Conservation (phyloP, 257 asterid species). For the Cynanchum wilfordii region DNA sequence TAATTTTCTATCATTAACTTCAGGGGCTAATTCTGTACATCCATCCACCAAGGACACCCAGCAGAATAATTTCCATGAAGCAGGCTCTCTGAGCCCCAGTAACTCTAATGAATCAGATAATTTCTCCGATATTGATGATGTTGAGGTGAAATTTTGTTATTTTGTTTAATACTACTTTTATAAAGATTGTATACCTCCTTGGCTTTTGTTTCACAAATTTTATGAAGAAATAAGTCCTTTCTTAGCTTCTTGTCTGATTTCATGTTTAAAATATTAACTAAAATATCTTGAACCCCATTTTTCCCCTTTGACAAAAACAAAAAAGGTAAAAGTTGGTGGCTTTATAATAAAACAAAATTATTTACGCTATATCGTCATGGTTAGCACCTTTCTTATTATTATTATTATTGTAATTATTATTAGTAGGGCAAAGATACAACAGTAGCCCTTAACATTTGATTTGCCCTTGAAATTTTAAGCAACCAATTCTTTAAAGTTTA, state of each 20-base stretch:
- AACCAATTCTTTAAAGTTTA: too few species aligned
- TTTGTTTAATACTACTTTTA: neutral
- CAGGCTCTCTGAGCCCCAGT: constrained; percentile 27
- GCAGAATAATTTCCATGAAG: constrained; percentile 25
- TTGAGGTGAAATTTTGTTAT: constrained; percentile 41
- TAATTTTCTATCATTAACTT: constrained; percentile 14
- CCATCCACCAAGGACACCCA: constrained; percentile 19
- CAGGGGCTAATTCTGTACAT: constrained; percentile 34
- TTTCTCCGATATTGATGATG: constrained; percentile 72
- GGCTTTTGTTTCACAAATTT: neutral
- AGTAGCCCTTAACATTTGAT: too few species aligned
- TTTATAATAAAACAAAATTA: neutral
- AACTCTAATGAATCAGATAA: constrained; percentile 50
- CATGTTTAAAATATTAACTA: neutral
- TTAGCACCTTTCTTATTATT: neutral
- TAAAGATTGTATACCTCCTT: neutral
- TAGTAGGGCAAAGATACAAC: too few species aligned
- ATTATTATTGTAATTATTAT: too few species aligned
- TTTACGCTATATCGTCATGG: neutral
- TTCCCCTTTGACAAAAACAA: neutral
- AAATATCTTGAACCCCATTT: neutral
- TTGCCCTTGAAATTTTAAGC: too few species aligned
- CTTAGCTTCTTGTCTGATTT: neutral
- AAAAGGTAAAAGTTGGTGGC: neutral
- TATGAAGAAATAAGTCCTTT: neutral